Conservation (phyloP, 2,329 filamentous ascomycete species). For the Falciphora oryzae region DNA sequence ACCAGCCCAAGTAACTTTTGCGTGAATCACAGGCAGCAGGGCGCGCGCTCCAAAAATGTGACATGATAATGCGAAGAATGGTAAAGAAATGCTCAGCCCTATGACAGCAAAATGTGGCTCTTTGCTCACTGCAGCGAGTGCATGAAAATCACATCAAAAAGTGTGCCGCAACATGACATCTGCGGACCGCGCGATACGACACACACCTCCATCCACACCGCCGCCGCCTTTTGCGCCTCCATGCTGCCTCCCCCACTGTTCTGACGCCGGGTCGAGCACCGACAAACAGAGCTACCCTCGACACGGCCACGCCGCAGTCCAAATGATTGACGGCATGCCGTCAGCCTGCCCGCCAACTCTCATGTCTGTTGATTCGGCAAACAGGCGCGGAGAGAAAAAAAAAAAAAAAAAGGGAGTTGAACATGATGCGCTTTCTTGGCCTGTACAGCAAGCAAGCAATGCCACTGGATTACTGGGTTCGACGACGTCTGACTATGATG, state of each 20-base stretch:
- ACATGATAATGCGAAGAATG: background rate
- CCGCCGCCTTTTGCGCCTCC: background rate
- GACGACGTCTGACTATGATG: background rate
- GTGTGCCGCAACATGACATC: background rate
- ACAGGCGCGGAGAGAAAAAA: no score
- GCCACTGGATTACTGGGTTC: background rate
- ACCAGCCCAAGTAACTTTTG: no score
- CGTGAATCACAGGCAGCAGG: no score
- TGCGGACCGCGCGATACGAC: background rate
- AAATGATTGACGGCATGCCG: background rate
- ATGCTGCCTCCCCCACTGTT: background rate
- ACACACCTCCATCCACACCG: background rate
- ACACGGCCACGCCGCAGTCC: background rate
- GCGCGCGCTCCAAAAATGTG: background rate
- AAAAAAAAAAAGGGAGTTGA: background rate
- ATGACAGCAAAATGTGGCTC: background rate
- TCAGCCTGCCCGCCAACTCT: background rate
- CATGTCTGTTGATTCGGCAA: background rate
- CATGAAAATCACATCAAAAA: background rate
- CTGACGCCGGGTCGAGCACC: no score
- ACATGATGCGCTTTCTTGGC: no score
- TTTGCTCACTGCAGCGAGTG: no score
- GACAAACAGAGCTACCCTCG: no score
- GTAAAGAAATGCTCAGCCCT: background rate
- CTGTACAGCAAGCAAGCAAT: no score